phyloP scores from a whole-genome alignment of 2,329 filamentous ascomycete genomes.

The Thielaviopsis cerberus region DNA sequence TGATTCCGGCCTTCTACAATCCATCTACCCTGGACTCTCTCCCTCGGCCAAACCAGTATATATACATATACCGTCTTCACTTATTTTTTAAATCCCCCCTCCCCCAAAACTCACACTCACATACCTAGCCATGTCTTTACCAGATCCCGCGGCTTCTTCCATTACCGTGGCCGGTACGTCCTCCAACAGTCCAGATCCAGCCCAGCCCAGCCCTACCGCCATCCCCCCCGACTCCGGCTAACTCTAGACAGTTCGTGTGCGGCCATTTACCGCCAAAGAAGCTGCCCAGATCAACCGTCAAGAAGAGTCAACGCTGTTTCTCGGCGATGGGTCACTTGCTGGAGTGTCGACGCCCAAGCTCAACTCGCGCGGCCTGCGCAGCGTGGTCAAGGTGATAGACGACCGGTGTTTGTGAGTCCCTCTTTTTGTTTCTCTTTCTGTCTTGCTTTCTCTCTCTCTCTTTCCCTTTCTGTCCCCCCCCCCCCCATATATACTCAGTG shows the following conservation, averaged over 20 bases:
- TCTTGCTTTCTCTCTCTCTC: background rate
- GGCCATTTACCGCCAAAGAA: slow-evolving; percentile 70
- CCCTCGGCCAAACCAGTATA: background rate
- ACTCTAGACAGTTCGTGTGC: slow-evolving; percentile 40
- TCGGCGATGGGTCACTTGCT: slow-evolving; percentile 94
- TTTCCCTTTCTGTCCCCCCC: background rate
- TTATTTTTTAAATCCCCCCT: background rate
- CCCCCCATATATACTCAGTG: background rate
- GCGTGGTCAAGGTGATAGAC: slow-evolving; percentile 90
- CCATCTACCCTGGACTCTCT: background rate
- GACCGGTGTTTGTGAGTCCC: slow-evolving; percentile 78
- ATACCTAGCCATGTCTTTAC: background rate
- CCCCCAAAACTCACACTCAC: background rate
- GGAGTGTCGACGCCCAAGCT: slow-evolving; percentile 68
- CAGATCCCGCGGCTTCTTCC: slow-evolving; percentile 33
- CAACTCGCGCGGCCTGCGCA: slow-evolving; percentile 66
- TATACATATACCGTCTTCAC: background rate
- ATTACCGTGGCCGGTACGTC: slow-evolving; percentile 40
- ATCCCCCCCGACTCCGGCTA: background rate
- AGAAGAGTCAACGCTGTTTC: slow-evolving; percentile 76
- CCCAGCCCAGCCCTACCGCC: background rate
- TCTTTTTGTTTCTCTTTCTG: background rate
- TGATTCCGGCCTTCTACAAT: too few relatives aligned
- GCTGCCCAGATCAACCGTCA: slow-evolving; percentile 68
- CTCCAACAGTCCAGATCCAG: background rate